Evolutionary conservation across 345 rosid genomes (phyloP).

Genomic region (Eucalyptus cloeziana): DNA sequence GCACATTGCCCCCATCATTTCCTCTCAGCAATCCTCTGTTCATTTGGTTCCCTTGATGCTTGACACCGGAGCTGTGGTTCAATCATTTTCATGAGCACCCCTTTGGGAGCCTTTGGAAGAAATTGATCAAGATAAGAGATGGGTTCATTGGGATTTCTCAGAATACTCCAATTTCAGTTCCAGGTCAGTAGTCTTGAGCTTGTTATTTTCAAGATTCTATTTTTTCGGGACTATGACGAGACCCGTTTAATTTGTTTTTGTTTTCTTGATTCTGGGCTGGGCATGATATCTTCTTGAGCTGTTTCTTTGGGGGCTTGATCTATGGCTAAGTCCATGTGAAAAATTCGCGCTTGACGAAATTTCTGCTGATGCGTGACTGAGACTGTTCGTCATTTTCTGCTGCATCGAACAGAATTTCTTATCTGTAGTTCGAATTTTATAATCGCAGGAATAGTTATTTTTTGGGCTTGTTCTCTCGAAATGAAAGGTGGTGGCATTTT

Average conservation of each 20-base stretch:
- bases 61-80: conserved; percentile 8
- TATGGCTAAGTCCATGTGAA: neutral
- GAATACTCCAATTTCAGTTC: neutral
- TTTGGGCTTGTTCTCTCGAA: neutral
- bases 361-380: neutral
- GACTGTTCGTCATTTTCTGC: neutral
- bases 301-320: neutral
- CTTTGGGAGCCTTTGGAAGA: neutral
- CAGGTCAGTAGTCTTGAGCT: neutral
- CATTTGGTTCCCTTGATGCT: conserved; percentile 54
- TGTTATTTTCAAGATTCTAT: neutral
- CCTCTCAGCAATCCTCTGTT: conserved; percentile 14
- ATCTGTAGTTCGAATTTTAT: neutral
- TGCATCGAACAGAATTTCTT: neutral
- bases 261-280: neutral
- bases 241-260: neutral
- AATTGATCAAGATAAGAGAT: neutral
- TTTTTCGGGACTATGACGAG: neutral
- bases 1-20: neutral
- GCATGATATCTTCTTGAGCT: neutral
- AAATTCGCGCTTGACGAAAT: neutral
- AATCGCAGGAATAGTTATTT: neutral
- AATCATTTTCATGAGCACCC: neutral
- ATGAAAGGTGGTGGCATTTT: neutral
- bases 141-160: neutral